Base-by-base conservation (phyloP, 2,329 filamentous ascomycete species). In the Pseudovirgaria hyperparasitica region DNA sequence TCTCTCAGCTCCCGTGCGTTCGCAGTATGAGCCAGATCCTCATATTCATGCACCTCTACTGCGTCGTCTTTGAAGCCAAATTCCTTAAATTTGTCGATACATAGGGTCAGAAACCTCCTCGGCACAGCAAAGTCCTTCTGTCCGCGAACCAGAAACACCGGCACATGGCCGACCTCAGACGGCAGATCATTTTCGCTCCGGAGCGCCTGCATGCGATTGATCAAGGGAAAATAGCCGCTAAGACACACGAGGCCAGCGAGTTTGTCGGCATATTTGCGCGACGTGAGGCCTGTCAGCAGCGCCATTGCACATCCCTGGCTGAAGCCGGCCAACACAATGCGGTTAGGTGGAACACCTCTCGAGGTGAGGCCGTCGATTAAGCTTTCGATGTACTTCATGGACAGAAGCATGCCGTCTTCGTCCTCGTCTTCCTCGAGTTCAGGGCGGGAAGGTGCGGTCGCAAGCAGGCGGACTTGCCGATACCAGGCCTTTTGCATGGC, bases 261-360 rank as follows among this genome's bases (percentile, higher is more conserved):
- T 14, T 44, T 48, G 1, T 59, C 59, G 5, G 51, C 41, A 28
- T 57, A 57, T 25, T 48, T 52, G 5, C 26, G 32, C 3, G 54
- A 57, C 3, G 42, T 51, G 16, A 65, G 34, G 9, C 58, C 57
- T 5, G 52, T 55, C 5, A 63, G 45, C 19, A 65, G 31, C 9
- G 54, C 50, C 32, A 65, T 51, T 0, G 58, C 60, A 40, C 58
- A 57, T 11, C 62, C 62, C 35, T 65, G 60, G 13, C 57, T 60
- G 39, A 65, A 65, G 3, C 62, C 61, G 4, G 58, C 62, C 2
- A 65, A 41, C 3, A 64, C 46, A 17, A 65, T 58, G 8, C 61
- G 46, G 11, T 56, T 41, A 1, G 48, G 41, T 2, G 56, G 54
- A 4, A 61, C 46, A 6, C 60, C 60, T 26, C 50, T 48, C 14